Base-by-base conservation (phyloP, 805 yeast genomes). In the Starmerella khaoyaiensis region DNA sequence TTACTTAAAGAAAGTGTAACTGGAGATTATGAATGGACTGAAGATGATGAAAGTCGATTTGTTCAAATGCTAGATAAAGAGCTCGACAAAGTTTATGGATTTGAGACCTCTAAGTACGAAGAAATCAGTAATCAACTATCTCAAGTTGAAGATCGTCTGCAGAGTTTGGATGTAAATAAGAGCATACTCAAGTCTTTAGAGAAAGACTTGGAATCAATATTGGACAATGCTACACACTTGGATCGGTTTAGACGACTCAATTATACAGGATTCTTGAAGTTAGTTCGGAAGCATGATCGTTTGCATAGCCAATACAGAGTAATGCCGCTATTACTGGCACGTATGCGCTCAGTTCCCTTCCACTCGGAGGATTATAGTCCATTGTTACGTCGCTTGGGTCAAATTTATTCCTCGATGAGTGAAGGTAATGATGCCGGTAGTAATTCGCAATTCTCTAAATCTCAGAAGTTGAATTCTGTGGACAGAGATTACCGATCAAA, bases 341-440 rank as follows among this genome's bases (percentile, higher is more conserved):
- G 98, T 51, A 67, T 90, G 60, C 78, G 77, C 54, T 76, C 76
- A 34, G 66, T 87, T 51, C 97, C 97, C 2, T 79, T 86, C 68
- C 90, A 87, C 59, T 72, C 84, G 15, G 98, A 87, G 62, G 96
- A 87, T 62, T 83, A 87, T 59, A 78, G 93, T 34, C 97, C 98
- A 1, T 66, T 87, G 42, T 63, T 87, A 48, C 80, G 78, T 66
- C 76, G 87, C 54, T 48, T 63, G 11, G 80, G 94, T 8, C 71
- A 77, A 8, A 64, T 87, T 36, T 90, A 81, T 64, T 76, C 81
- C 39, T 77, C 81, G 43, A 63, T 86, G 49, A 71, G 94, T 57
- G 87, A 79, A 48, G 25, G 57, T 18, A 10, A 29, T 11, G 11
- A 11, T 11, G 41, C 57, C 15, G 48, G 55, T 28, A 54, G 63